Evolutionary conservation across 2,329 filamentous ascomycete genomes (phyloP), one percentile per base, ranked within the genome.

Genomic region (Sporothrix humicola): DNA sequence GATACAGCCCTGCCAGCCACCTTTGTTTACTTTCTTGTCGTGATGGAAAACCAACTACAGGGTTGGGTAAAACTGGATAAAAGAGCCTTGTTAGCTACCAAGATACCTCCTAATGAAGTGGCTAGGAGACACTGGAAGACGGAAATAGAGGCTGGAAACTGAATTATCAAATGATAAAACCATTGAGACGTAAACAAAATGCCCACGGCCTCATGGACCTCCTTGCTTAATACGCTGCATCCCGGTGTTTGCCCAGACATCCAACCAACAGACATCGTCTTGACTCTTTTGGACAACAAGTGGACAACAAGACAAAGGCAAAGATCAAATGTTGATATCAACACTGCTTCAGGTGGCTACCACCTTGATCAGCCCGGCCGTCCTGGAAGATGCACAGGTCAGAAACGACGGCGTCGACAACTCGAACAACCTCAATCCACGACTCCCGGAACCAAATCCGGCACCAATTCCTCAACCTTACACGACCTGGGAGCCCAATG

Each of bases 401-500:
- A 26, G 23, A 26, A 26, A 26, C 23, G 23, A 26, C 23, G 23
- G 23, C 3, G 23, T 26, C 23, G 23, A 26, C 23, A 26, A 26
- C 23, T 26, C 23, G 23, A 26, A 26, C 23, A 26, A 3, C 1
- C 1, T 5, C 3, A 52, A n/a, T 26, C 48, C 69, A 15, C 69
- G 69, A 1, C 50, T 23, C 13, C 26, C 66, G 13, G 48, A 69
- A 8, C 65, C 65, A 52, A 15, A 42, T 20, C 46, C 58, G 6
- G 13, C 8, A 6, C 56, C 56, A 15, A 3, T 42, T 1, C 58
- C 58, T 2, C 12, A 15, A 37, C 58, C 58, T 8, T 61, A 61
- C 58, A 61, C 58, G 13, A 61, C 58, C 12, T 71, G 69, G 69
- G n/a, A 5, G 12, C 23, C 54, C 56, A 71, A 61, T 23, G 69